Base-by-base conservation (phyloP, 805 yeast genomes). In the Schwanniomyces sp. region DNA sequence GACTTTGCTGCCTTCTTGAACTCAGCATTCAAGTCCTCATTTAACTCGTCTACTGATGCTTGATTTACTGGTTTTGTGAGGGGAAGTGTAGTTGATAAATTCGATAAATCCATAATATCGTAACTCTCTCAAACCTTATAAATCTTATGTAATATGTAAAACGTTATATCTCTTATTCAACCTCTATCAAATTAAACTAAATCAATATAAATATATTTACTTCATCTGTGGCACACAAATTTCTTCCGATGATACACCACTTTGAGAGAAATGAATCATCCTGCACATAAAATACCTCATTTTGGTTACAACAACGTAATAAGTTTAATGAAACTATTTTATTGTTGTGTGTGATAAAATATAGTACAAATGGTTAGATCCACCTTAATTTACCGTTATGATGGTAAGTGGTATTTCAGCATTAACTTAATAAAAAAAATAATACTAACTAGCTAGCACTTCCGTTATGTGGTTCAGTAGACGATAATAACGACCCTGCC, bases 391-490 rank as follows among this genome's bases (percentile, higher is more conserved):
- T 84, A 80, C 61, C 73, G 89, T 57, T 79, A 77, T 46, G 89
- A 84, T 58, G 84, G 86, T 79, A 73, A 44, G 70, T 62, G 26
- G 11, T 6, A 18, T 28, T 21, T 18, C 18, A 34, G 21, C 6
- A n/a, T 29, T 18, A 14, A 3, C 2, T 7, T 6, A 18, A 41
- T 12, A 7, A 11, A 29, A 26, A 16, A 11, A 41, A 7, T 8
- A 30, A 26, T 16, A 25, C 12, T 26, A 39, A 24, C 41, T 16
- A 25, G 37, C 10, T 44, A 83, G 91, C 94, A 21, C 82, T 94
- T 43, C 98, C 99, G 26, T 75, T 92, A 46, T 83, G 95, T 50
- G 96, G 96, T 6, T 87, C 96, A 1, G 91, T 89, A 10, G 98
- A 92, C 62, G 91, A 87, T 52, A 75, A 78, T 34, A 79, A 76